A percentile compares a stretch with the other conserved stretches of the same genome.
Conservation (phyloP, 176 grass and related monocot species). For the Thinopyrum elongatum region DNA sequence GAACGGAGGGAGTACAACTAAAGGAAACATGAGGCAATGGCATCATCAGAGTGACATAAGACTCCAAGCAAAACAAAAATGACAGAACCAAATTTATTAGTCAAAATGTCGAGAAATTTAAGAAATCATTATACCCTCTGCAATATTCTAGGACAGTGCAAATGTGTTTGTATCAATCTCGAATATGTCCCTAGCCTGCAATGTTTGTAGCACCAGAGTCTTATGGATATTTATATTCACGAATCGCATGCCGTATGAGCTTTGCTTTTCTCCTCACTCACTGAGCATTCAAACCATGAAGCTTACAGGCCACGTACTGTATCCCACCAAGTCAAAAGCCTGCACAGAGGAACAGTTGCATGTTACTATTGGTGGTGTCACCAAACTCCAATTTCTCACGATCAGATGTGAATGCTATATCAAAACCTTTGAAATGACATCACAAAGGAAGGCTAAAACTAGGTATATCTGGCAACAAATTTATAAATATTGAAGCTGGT, state of each 20-base stretch:
- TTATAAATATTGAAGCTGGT: conserved; percentile 18
- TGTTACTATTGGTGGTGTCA: conserved; percentile 2
- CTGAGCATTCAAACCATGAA: conserved; percentile 95
- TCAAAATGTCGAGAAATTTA: conserved; percentile 1
- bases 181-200: conserved; percentile 93
- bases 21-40: neutral
- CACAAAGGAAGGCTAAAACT: conserved; percentile 3
- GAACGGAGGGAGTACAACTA: neutral
- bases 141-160: conserved; percentile 98
- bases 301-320: conserved; percentile 95
- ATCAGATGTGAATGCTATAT: conserved; percentile 4
- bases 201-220: conserved; percentile 94
- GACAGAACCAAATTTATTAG: neutral
- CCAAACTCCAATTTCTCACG: conserved; percentile 19
- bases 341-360: conserved; percentile 41
- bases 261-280: conserved; percentile 99
- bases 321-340: conserved; percentile 99
- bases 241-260: conserved; percentile 93
- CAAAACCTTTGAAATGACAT: conserved; percentile 1
- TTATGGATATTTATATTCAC: conserved; percentile 99
- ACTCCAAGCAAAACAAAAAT: neutral
- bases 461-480: neutral
- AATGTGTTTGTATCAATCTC: conserved; percentile 99
- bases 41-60: neutral
- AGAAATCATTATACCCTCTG: conserved; percentile 67